A percentile compares a stretch with the other conserved stretches of the same genome.
Conservation (phyloP, 164 flowering plant genomes). For the Dillenia turbinata region DNA sequence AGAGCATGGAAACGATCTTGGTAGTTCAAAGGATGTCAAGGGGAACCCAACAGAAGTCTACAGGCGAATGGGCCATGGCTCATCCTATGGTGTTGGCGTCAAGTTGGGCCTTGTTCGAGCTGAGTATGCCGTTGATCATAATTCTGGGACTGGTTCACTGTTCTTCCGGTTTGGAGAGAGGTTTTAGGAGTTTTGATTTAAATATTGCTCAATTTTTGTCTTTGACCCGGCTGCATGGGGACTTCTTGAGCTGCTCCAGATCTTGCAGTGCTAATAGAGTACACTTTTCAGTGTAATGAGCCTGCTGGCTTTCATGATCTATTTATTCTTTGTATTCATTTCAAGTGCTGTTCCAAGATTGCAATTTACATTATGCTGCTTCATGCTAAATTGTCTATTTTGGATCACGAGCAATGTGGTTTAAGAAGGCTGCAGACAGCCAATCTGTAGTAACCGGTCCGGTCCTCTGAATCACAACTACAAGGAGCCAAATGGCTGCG, state of each 20-base stretch:
- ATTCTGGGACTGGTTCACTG: slow-evolving; percentile 89
- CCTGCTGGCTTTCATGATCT: too few relatives aligned
- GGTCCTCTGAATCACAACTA: too few relatives aligned
- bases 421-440: too few relatives aligned
- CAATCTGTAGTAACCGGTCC: too few relatives aligned
- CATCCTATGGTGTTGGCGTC: slow-evolving; percentile 87
- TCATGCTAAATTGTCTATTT: too few relatives aligned
- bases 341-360: too few relatives aligned
- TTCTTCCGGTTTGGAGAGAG: slow-evolving; percentile 98
- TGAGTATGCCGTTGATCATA: slow-evolving; percentile 96
- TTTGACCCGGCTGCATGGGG: neutral
- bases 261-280: neutral
- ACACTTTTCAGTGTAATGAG: too few relatives aligned
- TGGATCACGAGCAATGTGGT: too few relatives aligned
- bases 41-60: slow-evolving; percentile 98
- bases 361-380: too few relatives aligned
- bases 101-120: slow-evolving; percentile 91
- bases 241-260: neutral
- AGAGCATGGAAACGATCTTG: slow-evolving; percentile 96
- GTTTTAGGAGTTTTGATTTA: slow-evolving; percentile 40
- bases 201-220: neutral
- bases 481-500: too few relatives aligned
- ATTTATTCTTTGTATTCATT: too few relatives aligned
- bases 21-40: slow-evolving; percentile 94
- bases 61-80: slow-evolving; percentile 85